Conservation (phyloP, 2,329 filamentous ascomycete genomes). For the Chaetomium sp. region DNA sequence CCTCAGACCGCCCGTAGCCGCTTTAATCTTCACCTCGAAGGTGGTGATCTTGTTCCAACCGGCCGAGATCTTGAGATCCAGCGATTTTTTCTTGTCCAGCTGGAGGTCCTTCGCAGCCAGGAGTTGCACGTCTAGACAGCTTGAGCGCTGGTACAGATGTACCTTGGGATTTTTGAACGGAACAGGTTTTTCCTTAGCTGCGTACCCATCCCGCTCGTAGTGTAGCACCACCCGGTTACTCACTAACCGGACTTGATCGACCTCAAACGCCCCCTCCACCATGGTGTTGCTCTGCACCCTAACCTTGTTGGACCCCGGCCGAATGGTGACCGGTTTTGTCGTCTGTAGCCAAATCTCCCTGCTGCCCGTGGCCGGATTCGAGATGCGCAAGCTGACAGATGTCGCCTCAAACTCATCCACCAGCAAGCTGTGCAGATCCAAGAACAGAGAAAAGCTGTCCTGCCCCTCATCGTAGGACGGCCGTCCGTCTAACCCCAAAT, state of each 20-base stretch:
- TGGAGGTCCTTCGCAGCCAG: constrained; percentile 64
- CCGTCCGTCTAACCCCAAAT: constrained; percentile 59
- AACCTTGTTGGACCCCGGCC: constrained; percentile 46
- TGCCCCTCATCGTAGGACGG: constrained; percentile 62
- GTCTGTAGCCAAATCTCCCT: constrained; percentile 48
- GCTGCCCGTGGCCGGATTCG: constrained; percentile 47
- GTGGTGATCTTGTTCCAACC: constrained; percentile 65
- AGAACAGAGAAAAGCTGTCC: constrained; percentile 67
- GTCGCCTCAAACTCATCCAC: constrained; percentile 64
- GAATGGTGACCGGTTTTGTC: constrained; percentile 38
- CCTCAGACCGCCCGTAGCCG: constrained; percentile 59
- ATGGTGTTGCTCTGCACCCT: constrained; percentile 44
- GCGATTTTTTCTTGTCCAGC: constrained; percentile 68
- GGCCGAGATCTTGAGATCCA: constrained; percentile 66
- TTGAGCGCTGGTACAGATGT: constrained; percentile 64
- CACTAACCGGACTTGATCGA: constrained; percentile 64
- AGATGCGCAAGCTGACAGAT: constrained; percentile 56
- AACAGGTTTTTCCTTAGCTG: constrained; percentile 39
- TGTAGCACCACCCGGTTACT: constrained; percentile 58
- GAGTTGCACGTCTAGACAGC: constrained; percentile 63
- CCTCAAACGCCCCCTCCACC: constrained; percentile 66
- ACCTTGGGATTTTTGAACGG: constrained; percentile 55
- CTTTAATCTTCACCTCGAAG: constrained; percentile 56
- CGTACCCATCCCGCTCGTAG: constrained; percentile 53
- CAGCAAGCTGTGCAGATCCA: constrained; percentile 66